phyloP scores from a whole-genome alignment of 176 grass and related monocot species.

The Typha latifolia region DNA sequence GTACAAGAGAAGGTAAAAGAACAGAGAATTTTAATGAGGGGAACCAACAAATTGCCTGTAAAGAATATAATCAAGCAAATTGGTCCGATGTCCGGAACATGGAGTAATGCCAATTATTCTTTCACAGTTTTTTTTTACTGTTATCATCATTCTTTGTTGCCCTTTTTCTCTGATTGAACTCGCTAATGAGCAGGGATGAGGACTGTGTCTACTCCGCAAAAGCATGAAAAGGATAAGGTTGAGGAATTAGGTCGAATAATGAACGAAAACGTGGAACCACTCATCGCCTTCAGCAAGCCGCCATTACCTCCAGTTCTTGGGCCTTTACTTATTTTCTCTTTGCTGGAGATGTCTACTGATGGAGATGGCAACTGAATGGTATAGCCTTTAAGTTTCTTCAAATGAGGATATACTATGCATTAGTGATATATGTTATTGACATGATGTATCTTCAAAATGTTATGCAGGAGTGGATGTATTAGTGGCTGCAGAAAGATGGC shows the following conservation, averaged over 20 bases:
- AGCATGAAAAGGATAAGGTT: conserved; percentile 25
- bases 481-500: no score
- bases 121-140: background rate
- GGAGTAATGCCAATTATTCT: conserved; percentile 24
- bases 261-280: conserved; percentile 33
- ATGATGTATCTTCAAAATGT: no score
- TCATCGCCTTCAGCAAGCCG: conserved; percentile 46
- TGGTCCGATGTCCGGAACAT: conserved; percentile 16
- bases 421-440: no score
- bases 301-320: conserved; percentile 60
- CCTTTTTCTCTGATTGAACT: background rate
- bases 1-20: conserved; percentile 1
- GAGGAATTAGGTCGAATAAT: conserved; percentile 8
- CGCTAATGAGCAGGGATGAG: conserved; percentile 28
- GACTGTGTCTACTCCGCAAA: conserved; percentile 40
- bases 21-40: conserved; percentile 8
- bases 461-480: no score
- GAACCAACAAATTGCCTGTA: conserved; percentile 15
- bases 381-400: background rate
- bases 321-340: conserved; percentile 28
- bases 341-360: conserved; percentile 41
- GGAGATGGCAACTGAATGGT: conserved; percentile 45
- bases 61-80: conserved; percentile 39
- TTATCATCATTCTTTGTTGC: background rate
- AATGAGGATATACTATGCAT: no score